These are phyloP conservation scores for Fusarium chuoi DNA, from an alignment of 2,329 filamentous ascomycete genomes.

Conservation along the genomic window DNA sequence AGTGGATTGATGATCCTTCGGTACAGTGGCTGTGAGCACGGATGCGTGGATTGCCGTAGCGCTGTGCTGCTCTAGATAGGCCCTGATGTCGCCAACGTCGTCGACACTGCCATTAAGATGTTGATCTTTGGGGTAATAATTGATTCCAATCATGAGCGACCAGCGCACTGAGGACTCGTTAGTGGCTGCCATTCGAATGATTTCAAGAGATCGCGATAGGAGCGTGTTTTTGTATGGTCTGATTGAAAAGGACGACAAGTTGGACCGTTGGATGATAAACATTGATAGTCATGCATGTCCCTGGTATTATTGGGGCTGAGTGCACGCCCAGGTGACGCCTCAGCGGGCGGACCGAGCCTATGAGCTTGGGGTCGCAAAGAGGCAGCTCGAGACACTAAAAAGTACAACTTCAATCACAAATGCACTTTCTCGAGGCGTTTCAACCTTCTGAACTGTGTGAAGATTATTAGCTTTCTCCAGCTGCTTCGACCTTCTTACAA, in stretches of 20 bases:
- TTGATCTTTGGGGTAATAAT: neutral
- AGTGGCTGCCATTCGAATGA: accelerated
- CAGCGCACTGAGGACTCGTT: neutral
- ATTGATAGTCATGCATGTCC: neutral
- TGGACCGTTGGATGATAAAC: neutral
- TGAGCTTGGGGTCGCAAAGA: neutral
- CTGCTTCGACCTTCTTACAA: accelerated
- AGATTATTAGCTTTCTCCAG: accelerated
- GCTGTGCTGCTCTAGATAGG: neutral
- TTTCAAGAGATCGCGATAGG: accelerated
- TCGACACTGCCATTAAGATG: neutral
- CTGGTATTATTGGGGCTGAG: neutral
- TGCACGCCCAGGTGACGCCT: neutral
- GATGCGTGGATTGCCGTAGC: neutral
- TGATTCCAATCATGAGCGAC: neutral
- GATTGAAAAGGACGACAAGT: no score
- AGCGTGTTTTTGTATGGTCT: accelerated
- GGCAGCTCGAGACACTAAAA: neutral
- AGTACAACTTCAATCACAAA: neutral
- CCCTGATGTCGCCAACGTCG: neutral
- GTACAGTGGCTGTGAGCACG: neutral
- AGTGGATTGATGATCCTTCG: neutral
- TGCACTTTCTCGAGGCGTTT: neutral
- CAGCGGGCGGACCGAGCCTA: neutral
- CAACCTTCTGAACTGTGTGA: accelerated